Conservation (phyloP, 2,329 filamentous ascomycete genomes). For the Diaporthe sp. region DNA sequence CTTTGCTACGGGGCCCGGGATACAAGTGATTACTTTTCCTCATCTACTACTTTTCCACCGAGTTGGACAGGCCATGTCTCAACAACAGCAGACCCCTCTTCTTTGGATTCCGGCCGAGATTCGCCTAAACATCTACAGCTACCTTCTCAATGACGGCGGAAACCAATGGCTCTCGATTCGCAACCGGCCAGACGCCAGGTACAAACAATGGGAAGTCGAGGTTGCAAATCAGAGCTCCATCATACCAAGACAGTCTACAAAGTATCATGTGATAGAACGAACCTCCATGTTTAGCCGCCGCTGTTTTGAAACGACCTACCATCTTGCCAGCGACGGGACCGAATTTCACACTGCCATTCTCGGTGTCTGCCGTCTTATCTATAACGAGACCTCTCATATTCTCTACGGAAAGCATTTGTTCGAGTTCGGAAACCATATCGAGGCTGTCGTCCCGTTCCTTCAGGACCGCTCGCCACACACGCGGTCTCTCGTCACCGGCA, state of each 20-base stretch:
- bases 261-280: constrained; percentile 58
- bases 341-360: constrained; percentile 60
- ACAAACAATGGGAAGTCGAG: not conserved
- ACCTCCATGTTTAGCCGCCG: constrained; percentile 53
- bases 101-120: constrained; percentile 55
- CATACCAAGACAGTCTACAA: constrained; percentile 23
- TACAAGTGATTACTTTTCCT: not conserved
- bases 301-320: constrained; percentile 68
- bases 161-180: constrained; percentile 56
- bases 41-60: not conserved
- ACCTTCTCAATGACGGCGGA: constrained; percentile 59
- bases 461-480: constrained; percentile 66
- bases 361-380: constrained; percentile 60
- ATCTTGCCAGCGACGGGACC: constrained; percentile 56
- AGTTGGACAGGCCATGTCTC: not conserved
- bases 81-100: constrained; percentile 1
- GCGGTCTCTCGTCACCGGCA: constrained; percentile 60
- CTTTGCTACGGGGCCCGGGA: too few relatives aligned
- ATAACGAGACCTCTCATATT: constrained; percentile 68
- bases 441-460: constrained; percentile 70
- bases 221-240: not conserved
- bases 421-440: constrained; percentile 71
- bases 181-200: constrained; percentile 50
- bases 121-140: constrained; percentile 58
- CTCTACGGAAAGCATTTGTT: constrained; percentile 70